phyloP scores from a whole-genome alignment of 2,329 filamentous ascomycete species.

The Arthrobotrys entomopaga region DNA sequence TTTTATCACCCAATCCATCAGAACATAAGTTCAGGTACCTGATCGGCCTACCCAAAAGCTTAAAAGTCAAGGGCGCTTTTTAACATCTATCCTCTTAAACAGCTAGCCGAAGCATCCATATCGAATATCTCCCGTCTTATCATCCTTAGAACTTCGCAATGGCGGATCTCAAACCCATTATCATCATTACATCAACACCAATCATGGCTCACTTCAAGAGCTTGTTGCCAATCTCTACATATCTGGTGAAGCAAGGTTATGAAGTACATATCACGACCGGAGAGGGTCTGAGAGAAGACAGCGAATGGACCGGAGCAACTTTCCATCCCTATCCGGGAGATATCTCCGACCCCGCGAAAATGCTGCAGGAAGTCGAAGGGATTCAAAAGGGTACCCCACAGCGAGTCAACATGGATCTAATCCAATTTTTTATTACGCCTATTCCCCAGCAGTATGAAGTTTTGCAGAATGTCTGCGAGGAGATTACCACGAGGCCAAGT shows the following conservation, averaged over 20 bases:
- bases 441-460: constrained; percentile 61
- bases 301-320: constrained; percentile 62
- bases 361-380: constrained; percentile 55
- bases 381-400: constrained; percentile 55
- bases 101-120: neutral
- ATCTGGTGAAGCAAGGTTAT: constrained; percentile 63
- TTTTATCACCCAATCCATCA: no score
- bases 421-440: constrained; percentile 60
- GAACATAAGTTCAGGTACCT: no score
- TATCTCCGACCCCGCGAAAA: constrained; percentile 55
- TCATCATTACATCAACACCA: constrained; percentile 35
- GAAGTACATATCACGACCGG: constrained; percentile 64
- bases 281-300: constrained; percentile 60
- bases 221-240: constrained; percentile 61
- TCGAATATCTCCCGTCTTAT: neutral
- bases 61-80: no score
- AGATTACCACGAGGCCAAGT: constrained; percentile 34
- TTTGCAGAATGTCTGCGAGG: constrained; percentile 61
- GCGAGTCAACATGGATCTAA: constrained; percentile 61
- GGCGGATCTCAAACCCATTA: constrained; percentile 45
- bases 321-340: constrained; percentile 61
- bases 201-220: constrained; percentile 53
- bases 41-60: no score
- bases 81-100: no score
- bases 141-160: constrained; percentile 7